Conservation (phyloP, 768 basidiomycete genomes). For the Termitomyces sp. region DNA sequence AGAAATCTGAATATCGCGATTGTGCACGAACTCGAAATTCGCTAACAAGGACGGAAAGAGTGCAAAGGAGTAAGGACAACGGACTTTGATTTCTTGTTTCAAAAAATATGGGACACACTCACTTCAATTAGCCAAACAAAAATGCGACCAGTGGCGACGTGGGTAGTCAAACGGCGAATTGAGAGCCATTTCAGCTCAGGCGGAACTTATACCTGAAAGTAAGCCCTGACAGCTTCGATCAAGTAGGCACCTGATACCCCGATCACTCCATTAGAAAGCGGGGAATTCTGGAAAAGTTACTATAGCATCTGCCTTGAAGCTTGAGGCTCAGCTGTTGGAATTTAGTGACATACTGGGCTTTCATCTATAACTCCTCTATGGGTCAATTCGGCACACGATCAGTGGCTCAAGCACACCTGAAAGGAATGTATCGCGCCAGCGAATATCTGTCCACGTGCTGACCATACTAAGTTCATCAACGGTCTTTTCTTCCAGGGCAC, state of each 20-base stretch:
- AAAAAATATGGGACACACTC: not conserved
- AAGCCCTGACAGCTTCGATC: slow-evolving; percentile 48
- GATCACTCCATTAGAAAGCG: slow-evolving; percentile 24
- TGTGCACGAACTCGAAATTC: not conserved
- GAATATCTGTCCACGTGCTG: not conserved
- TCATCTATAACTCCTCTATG: not conserved
- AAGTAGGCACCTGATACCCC: slow-evolving; percentile 31
- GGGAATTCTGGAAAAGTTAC: not conserved
- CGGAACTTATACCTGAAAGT: slow-evolving; percentile 55
- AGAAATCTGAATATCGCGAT: not conserved
- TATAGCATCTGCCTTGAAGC: not conserved
- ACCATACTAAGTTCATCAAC: too few species aligned
- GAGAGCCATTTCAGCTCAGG: slow-evolving; percentile 41
- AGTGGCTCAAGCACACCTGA: not conserved
- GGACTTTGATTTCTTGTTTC: not conserved
- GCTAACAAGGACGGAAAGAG: slow-evolving; percentile 9
- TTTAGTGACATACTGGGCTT: not conserved
- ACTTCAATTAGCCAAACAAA: slow-evolving; percentile 3
- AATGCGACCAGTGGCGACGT: slow-evolving; percentile 9
- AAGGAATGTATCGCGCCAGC: not conserved
- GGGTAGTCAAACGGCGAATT: slow-evolving; percentile 35
- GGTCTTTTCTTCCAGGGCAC: not conserved
- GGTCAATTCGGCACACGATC: not conserved
- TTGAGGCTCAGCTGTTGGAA: not conserved
- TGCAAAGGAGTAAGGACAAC: slow-evolving; percentile 14